phyloP scores from a whole-genome alignment of 192 early-diverging fungal species.

The Rhizophagus clarus region DNA sequence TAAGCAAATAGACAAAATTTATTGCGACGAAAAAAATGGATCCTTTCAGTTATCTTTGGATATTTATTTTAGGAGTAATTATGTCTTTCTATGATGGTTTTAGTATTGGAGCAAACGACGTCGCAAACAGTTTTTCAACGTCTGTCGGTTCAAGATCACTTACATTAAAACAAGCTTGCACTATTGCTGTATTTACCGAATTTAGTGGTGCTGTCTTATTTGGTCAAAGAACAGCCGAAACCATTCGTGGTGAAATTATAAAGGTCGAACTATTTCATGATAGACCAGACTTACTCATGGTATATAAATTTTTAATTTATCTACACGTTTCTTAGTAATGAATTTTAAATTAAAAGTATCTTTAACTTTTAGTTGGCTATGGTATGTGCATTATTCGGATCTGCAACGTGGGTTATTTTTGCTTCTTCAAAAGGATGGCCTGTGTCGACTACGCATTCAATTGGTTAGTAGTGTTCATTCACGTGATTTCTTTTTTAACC shows the following conservation, averaged over 20 bases:
- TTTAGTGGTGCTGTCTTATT: slow-evolving; percentile 78
- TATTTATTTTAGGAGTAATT: slow-evolving; percentile 67
- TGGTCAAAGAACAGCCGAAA: slow-evolving; percentile 71
- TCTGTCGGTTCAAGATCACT: slow-evolving; percentile 80
- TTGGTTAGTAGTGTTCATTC: neutral
- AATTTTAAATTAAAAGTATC: too few relatives aligned
- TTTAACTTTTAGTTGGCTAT: slow-evolving; percentile 54
- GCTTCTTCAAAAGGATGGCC: slow-evolving; percentile 71
- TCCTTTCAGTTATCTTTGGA: slow-evolving; percentile 57
- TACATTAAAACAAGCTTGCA: slow-evolving; percentile 69
- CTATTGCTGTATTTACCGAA: slow-evolving; percentile 84
- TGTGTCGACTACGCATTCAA: slow-evolving; percentile 77
- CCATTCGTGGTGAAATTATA: slow-evolving; percentile 79
- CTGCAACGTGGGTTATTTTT: slow-evolving; percentile 74
- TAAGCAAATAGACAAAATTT: neutral
- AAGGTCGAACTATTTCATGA: slow-evolving; percentile 53
- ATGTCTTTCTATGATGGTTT: slow-evolving; percentile 73
- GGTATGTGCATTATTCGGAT: slow-evolving; percentile 78
- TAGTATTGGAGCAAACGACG: slow-evolving; percentile 85
- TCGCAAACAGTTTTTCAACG: slow-evolving; percentile 84
- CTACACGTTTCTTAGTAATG: neutral
- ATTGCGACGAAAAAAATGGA: slow-evolving; percentile 13
- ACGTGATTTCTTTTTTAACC: neutral
- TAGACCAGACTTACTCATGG: slow-evolving; percentile 77
- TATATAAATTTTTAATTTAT: neutral